Evolutionary conservation across 345 rosid genomes (phyloP).

Genomic region (Lepidium aucheri): DNA sequence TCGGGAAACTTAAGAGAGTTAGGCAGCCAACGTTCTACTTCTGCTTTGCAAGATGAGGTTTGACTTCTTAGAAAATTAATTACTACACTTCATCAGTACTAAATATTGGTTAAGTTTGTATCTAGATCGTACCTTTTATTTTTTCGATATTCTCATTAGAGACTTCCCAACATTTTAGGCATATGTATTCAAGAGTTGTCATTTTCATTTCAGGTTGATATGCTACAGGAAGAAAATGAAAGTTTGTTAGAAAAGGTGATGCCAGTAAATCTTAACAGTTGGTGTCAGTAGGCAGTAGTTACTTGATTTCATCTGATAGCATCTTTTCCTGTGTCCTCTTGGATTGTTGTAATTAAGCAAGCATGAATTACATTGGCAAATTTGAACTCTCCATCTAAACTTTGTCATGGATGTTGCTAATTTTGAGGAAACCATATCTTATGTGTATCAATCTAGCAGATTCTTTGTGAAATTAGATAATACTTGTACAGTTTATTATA

Average conservation of each 20-base stretch:
- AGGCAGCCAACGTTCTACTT: slow-evolving; percentile 46
- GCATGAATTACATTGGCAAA: not conserved
- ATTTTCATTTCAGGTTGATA: slow-evolving; percentile 57
- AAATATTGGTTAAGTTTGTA: not conserved
- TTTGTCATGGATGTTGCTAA: not conserved
- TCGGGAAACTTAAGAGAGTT: slow-evolving; percentile 38
- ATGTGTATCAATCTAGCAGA: not conserved
- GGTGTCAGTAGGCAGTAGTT: slow-evolving; percentile 5
- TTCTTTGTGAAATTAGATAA: slow-evolving; percentile 1
- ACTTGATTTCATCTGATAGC: not conserved
- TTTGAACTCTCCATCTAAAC: not conserved
- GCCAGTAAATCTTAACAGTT: slow-evolving; percentile 22
- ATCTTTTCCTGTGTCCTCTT: not conserved
- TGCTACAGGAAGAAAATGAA: slow-evolving; percentile 70
- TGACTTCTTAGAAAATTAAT: not conserved
- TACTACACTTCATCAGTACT: not conserved
- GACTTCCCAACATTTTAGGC: not conserved
- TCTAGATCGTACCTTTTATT: not conserved
- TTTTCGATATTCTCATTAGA: not conserved
- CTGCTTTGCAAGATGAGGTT: slow-evolving; percentile 88
- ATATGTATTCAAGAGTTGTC: slow-evolving; percentile 1
- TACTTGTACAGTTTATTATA: not conserved
- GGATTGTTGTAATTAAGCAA: not conserved
- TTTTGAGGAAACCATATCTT: not conserved
- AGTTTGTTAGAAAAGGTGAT: slow-evolving; percentile 51